Conservation (phyloP, 1,284 basidiomycete genomes). For the Rhodotorula sp. region DNA sequence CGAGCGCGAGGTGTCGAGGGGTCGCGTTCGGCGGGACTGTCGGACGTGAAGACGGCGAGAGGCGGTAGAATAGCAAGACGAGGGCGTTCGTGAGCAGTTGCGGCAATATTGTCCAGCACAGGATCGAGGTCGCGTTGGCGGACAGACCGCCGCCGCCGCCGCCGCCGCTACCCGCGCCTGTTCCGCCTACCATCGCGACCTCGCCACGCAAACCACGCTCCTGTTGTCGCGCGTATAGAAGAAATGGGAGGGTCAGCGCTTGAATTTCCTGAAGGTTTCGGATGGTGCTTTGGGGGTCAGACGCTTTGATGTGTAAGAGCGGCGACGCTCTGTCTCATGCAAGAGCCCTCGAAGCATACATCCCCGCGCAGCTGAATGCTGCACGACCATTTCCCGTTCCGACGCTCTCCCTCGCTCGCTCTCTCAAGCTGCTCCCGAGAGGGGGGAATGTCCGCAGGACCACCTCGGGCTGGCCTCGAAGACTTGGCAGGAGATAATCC, state of each 20-base stretch:
- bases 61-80: conserved; percentile 29
- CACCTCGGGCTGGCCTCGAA: conserved; percentile 12
- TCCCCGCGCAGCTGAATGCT: background rate
- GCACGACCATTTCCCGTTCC: background rate
- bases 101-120: conserved; percentile 34
- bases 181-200: background rate
- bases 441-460: background rate
- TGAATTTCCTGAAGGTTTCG: background rate
- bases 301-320: conserved; percentile 24
- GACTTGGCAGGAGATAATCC: conserved; percentile 3
- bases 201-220: background rate
- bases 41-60: conserved; percentile 25
- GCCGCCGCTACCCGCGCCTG: background rate
- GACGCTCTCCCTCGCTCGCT: background rate
- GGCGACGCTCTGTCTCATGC: conserved; percentile 30
- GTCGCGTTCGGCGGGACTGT: conserved; percentile 15
- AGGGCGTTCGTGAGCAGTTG: conserved; percentile 23
- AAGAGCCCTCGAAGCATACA: background rate
- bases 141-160: conserved; percentile 12
- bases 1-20: conserved; percentile 10
- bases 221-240: background rate
- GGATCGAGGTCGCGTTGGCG: conserved; percentile 28
- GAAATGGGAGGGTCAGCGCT: background rate
- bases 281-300: conserved; percentile 20
- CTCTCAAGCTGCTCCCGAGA: no score